These are phyloP conservation scores for Agrocybe praecox DNA, from an alignment of 768 basidiomycete genomes.

Conservation along the genomic window DNA sequence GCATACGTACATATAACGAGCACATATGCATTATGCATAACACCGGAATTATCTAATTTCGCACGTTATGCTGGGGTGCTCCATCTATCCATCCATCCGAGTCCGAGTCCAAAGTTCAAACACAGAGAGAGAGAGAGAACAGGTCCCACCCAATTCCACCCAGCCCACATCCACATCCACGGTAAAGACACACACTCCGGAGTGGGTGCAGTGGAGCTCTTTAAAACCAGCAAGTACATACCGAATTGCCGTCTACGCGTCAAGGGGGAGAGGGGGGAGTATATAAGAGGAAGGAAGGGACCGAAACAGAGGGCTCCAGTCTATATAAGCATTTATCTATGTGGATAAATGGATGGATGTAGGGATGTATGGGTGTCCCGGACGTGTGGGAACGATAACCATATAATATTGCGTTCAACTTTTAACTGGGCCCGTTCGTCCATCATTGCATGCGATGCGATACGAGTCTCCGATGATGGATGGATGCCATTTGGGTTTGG, in stretches of 20 bases:
- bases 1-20: too few species aligned
- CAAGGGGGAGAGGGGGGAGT: slow-evolving; percentile 1
- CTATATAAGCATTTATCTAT: neutral
- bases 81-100: too few species aligned
- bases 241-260: neutral
- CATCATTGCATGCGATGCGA: neutral
- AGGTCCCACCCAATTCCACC: neutral
- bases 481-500: too few species aligned
- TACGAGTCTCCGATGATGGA: too few species aligned
- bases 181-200: neutral
- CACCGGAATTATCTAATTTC: too few species aligned
- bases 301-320: slow-evolving; percentile 11
- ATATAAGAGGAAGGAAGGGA: slow-evolving; percentile 16
- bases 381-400: slow-evolving; percentile 4
- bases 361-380: slow-evolving; percentile 5
- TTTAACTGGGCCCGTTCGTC: too few species aligned
- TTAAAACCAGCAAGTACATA: neutral
- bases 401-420: too few species aligned
- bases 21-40: too few species aligned
- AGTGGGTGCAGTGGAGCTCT: neutral
- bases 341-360: slow-evolving; percentile 10
- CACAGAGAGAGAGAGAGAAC: too few species aligned
- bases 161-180: neutral
- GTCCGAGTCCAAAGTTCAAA: too few species aligned
- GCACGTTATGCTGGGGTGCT: too few species aligned